Evolutionary conservation across 495 filamentous ascomycete species (phyloP).

Genomic region (Entonaema liquescens): DNA sequence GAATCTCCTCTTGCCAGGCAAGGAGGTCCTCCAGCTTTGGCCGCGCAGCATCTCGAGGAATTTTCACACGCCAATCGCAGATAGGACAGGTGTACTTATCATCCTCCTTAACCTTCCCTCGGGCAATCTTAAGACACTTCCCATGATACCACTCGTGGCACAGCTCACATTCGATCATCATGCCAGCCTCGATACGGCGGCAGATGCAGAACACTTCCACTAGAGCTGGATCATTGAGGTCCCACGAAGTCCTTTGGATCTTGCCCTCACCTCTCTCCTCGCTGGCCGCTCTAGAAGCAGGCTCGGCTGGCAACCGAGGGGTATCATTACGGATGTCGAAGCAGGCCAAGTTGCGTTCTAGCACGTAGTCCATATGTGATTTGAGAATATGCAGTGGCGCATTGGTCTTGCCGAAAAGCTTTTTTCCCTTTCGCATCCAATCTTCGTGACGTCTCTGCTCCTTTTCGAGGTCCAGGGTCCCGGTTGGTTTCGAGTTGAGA

Average conservation of each 20-base stretch:
- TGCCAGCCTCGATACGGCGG: conserved; percentile 87
- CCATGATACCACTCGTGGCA: conserved; percentile 99
- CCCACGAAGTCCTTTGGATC: conserved; percentile 51
- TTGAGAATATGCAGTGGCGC: conserved; percentile 94
- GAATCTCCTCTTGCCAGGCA: conserved; percentile 87
- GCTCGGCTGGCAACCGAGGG: conserved; percentile 89
- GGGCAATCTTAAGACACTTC: conserved; percentile 97
- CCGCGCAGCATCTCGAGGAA: conserved; percentile 95
- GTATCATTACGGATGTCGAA: conserved; percentile 88
- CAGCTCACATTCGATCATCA: conserved; percentile 99
- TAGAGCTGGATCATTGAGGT: conserved; percentile 55
- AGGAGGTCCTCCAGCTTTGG: conserved; percentile 94
- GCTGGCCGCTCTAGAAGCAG: conserved; percentile 83
- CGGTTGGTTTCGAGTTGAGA: conserved; percentile 88
- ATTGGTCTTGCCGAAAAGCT: conserved; percentile 98
- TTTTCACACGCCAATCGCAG: conserved; percentile 97
- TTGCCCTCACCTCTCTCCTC: conserved; percentile 61
- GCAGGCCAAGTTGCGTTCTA: conserved; percentile 85
- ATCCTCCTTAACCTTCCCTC: conserved; percentile 96
- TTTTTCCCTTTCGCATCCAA: conserved; percentile 99
- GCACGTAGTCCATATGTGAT: conserved; percentile 92
- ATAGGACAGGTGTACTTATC: conserved; percentile 99
- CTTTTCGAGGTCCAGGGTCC: conserved; percentile 91
- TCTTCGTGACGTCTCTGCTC: conserved; percentile 97
- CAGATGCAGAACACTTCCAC: conserved; percentile 98